Base-by-base conservation (phyloP, 129 eudicot species). In the Flaveria ramosissima region DNA sequence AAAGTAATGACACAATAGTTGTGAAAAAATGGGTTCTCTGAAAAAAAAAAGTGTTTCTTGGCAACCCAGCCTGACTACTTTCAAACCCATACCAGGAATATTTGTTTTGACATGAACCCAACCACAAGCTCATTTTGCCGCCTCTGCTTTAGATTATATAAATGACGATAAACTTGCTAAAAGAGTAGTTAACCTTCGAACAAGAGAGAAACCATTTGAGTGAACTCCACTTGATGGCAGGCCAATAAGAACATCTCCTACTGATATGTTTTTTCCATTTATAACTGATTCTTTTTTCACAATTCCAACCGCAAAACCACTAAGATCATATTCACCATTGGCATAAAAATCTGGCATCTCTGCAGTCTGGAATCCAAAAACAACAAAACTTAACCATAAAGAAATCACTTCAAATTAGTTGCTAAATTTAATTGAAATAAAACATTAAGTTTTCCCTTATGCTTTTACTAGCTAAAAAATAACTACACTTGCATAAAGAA, bases 321-420 rank as follows among this genome's bases (percentile, higher is more conserved):
- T 92, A 48, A 92, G 90, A 81, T 92, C 98, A 51, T 92, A 92
- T 79, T 92, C 96, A 3, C 95, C 98, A 42, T 88, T 84, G 26
- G 94, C 94, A 80, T 92, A 92, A 57, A 92, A 92, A 73, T 84
- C 95, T 64, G 98, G 98, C 98, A 92, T 92, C 76, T 92, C 98
- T 71, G 98, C 96, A 79, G 96, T 92, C 98, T 90, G 85, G 71
- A 83, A 84, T 60, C 51, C 48, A 87, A 13, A 77, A 70, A 72
- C 14, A 73, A 52, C 39, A 63, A 11, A 84, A 45, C 21, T 52
- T 47, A 80, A 59, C 47, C 24, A 7, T 36, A 76, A 9, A 57
- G 30, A 63, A 77, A 13, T 8, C n/a, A 47, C 7, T 7, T 11
- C 9, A 27, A 74, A 51, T 15, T 16, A 23, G 19, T 36, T 20